Conservation (phyloP, 2,329 filamentous ascomycete genomes). For the Periconia sp. region DNA sequence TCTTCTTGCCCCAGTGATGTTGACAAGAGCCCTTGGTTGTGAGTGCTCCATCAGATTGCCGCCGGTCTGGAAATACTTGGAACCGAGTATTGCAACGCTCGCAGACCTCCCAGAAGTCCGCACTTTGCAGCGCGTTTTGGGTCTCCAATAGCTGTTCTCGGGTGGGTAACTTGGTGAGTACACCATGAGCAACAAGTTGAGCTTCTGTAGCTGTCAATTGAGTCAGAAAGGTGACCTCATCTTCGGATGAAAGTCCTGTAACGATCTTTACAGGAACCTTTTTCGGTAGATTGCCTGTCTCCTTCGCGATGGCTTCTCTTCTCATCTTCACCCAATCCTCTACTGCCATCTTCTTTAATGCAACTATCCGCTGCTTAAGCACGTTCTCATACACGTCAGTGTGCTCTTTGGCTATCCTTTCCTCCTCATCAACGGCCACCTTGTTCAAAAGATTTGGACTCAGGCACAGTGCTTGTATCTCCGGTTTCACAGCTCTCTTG, state of each 20-base stretch:
- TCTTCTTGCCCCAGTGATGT: conserved; percentile 76
- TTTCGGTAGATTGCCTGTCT: conserved; percentile 34
- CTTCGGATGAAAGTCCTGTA: conserved; percentile 67
- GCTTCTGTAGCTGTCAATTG: conserved; percentile 65
- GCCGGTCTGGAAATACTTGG: conserved; percentile 85
- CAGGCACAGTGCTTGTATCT: conserved; percentile 59
- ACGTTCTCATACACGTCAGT: conserved; percentile 76
- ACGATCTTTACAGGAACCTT: conserved; percentile 58
- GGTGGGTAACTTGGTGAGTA: conserved; percentile 70
- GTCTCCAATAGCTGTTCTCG: conserved; percentile 68
- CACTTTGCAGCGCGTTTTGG: conserved; percentile 63
- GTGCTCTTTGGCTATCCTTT: conserved; percentile 69
- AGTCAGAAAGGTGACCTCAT: conserved; percentile 58
- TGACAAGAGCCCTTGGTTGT: conserved; percentile 76
- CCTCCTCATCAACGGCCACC: conserved; percentile 74
- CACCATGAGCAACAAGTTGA: conserved; percentile 69
- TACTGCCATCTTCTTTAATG: conserved; percentile 72
- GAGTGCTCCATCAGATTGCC: conserved; percentile 73
- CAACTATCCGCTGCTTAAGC: conserved; percentile 77
- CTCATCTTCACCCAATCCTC: conserved; percentile 71
- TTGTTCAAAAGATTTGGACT: conserved; percentile 68
- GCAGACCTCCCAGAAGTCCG: conserved; percentile 81
- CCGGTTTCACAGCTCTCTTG: conserved; percentile 53
- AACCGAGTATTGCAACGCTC: conserved; percentile 86
- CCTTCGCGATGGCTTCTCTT: conserved; percentile 29